These are phyloP conservation scores for Forsythia viridissima DNA, from an alignment of 257 asterid genomes.

Conservation along the genomic window DNA sequence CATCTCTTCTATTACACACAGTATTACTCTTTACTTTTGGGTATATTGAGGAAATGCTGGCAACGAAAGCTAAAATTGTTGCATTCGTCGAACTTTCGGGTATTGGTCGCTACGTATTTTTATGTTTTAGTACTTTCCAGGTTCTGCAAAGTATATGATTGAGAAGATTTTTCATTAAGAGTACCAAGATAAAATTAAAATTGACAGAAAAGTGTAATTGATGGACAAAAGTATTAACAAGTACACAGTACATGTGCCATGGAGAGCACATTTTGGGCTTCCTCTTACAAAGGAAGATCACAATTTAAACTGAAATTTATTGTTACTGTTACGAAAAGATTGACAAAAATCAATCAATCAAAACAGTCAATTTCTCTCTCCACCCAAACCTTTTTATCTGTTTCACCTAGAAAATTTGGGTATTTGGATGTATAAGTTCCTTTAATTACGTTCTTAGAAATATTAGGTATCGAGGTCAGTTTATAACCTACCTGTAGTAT, in stretches of 20 bases:
- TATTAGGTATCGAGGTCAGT: constrained; percentile 4
- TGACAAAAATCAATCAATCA: neutral
- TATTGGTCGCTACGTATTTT: no score
- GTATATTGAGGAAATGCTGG: neutral
- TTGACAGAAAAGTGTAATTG: no score
- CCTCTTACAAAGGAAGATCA: neutral
- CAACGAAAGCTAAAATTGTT: neutral
- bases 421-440: constrained; percentile 2
- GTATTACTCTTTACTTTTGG: constrained; percentile 6
- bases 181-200: no score
- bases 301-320: constrained; percentile 11
- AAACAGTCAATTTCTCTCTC: neutral
- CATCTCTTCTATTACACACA: neutral
- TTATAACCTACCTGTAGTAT: neutral
- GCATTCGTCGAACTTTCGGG: no score
- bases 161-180: no score
- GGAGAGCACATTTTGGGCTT: neutral
- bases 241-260: neutral
- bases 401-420: constrained; percentile 1
- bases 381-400: neutral
- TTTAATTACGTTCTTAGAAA: neutral
- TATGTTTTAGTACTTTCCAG: no score
- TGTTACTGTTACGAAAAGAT: neutral
- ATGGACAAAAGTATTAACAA: neutral
- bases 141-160: no score